Evolutionary conservation across 306 rosid genomes (phyloP).

Genomic region (Elaeagnus macrophylla): DNA sequence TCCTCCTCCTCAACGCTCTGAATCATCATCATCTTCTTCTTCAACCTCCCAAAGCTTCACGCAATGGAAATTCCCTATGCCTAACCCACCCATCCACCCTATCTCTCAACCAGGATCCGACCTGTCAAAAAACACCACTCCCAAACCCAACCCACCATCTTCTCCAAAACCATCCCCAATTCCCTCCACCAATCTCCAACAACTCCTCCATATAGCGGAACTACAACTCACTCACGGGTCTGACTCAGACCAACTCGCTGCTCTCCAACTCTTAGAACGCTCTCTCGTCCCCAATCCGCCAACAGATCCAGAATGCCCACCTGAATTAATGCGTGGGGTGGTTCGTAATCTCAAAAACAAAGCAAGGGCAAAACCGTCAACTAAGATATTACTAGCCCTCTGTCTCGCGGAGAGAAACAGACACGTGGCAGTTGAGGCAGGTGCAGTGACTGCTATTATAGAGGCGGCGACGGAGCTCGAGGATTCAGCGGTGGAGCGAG

Average conservation of each 20-base stretch:
- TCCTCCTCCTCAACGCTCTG: slow-evolving; percentile 33
- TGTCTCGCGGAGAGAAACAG: slow-evolving; percentile 72
- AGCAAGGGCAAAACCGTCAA: slow-evolving; percentile 40
- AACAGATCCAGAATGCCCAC: slow-evolving; percentile 61
- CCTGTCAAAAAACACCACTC: slow-evolving; percentile 10
- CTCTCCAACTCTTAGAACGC: slow-evolving; percentile 70
- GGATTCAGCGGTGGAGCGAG: slow-evolving; percentile 60
- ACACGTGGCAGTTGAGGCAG: slow-evolving; percentile 69
- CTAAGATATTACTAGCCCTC: slow-evolving; percentile 67
- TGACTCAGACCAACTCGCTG: slow-evolving; percentile 37
- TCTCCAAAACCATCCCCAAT: slow-evolving; percentile 17
- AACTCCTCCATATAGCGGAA: slow-evolving; percentile 68
- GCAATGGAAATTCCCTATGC: slow-evolving; percentile 80
- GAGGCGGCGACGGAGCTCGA: slow-evolving; percentile 63
- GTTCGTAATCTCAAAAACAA: slow-evolving; percentile 26
- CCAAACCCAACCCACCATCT: slow-evolving; percentile 6
- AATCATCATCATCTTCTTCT: slow-evolving; percentile 68
- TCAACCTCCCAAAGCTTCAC: slow-evolving; percentile 93
- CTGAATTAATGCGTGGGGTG: slow-evolving; percentile 54
- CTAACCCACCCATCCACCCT: slow-evolving; percentile 22
- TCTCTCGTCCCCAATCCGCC: slow-evolving; percentile 76
- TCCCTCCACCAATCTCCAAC: slow-evolving; percentile 39
- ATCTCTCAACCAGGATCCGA: slow-evolving; percentile 13
- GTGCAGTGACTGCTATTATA: slow-evolving; percentile 59
- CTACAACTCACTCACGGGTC: slow-evolving; percentile 53